A percentile compares a stretch with the other conserved stretches of the same genome.
Evolutionary conservation across 352 stramenopile genomes (phyloP).

Genomic region (Pythium rishiriense): DNA sequence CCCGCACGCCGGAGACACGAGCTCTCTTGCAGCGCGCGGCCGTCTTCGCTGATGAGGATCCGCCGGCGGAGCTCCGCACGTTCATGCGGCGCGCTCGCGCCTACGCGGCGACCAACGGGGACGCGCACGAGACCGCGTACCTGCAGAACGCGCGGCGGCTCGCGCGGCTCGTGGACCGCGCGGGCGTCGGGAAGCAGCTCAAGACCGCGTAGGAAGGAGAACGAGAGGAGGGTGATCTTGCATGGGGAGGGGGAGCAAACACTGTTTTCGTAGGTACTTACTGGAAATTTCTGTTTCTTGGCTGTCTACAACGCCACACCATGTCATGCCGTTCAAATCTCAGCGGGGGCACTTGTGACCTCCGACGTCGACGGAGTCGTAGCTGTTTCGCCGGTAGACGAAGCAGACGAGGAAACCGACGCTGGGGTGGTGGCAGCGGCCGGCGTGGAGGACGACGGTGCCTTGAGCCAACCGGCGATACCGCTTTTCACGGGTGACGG

Average conservation of each 20-base stretch:
- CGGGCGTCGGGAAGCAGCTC: not conserved
- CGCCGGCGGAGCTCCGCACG: slow-evolving; percentile 21
- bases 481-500: slow-evolving; percentile 21
- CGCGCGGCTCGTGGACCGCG: slow-evolving; percentile 12
- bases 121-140: slow-evolving; percentile 24
- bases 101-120: slow-evolving; percentile 9
- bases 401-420: not conserved
- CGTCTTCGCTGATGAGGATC: slow-evolving; percentile 1
- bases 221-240: not conserved
- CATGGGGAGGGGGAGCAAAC: not conserved
- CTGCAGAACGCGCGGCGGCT: slow-evolving; percentile 24
- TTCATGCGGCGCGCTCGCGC: slow-evolving; percentile 24
- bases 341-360: slow-evolving; percentile 2
- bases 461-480: slow-evolving; percentile 27
- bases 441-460: no score
- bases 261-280: not conserved
- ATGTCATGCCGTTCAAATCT: not conserved
- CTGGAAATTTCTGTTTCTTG: not conserved
- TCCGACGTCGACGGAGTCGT: not conserved
- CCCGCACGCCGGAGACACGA: not conserved
- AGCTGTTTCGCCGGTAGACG: not conserved
- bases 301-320: not conserved
- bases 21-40: slow-evolving; percentile 10
- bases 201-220: not conserved
- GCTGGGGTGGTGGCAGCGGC: not conserved